Conservation (phyloP, 208 protist species). For the Wallacemonas sp. region DNA sequence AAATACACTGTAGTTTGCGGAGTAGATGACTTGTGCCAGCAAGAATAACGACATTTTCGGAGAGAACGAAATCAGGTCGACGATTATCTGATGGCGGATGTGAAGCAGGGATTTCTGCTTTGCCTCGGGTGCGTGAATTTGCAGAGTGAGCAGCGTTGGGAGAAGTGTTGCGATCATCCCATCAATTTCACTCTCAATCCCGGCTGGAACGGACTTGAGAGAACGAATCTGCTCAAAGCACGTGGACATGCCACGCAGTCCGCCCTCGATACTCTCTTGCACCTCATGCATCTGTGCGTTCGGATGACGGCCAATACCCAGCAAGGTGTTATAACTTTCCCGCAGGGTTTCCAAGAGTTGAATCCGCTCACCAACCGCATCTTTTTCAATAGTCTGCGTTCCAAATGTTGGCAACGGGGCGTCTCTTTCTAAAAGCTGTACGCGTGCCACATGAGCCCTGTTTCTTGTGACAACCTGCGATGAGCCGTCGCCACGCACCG, state of each 20-base stretch:
- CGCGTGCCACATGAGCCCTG: background rate
- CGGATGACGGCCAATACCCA: conserved; percentile 51
- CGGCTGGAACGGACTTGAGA: background rate
- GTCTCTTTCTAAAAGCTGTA: background rate
- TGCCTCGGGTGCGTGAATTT: conserved; percentile 64
- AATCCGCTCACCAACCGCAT: conserved; percentile 45
- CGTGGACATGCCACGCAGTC: conserved; percentile 41
- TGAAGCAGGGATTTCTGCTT: conserved; percentile 38
- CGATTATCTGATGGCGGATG: conserved; percentile 41
- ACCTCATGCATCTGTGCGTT: conserved; percentile 73
- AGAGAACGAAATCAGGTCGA: conserved; percentile 53
- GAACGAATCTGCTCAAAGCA: conserved; percentile 25
- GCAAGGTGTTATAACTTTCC: conserved; percentile 59
- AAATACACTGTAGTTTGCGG: conserved; percentile 61
- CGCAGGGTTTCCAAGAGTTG: conserved; percentile 47
- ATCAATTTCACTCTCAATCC: conserved; percentile 19
- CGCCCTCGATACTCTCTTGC: conserved; percentile 54
- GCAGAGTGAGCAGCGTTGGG: conserved; percentile 45
- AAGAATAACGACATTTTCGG: conserved; percentile 46
- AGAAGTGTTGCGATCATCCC: conserved; percentile 55
- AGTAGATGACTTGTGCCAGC: conserved; percentile 59
- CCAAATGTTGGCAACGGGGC: conserved; percentile 33
- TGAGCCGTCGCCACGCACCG: too few relatives aligned
- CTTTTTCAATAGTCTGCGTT: conserved; percentile 33
- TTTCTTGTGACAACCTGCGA: background rate